A percentile compares a stretch with the other conserved stretches of the same genome.
phyloP scores from a whole-genome alignment of 208 protist species.

The Leishmania tarentolae region DNA sequence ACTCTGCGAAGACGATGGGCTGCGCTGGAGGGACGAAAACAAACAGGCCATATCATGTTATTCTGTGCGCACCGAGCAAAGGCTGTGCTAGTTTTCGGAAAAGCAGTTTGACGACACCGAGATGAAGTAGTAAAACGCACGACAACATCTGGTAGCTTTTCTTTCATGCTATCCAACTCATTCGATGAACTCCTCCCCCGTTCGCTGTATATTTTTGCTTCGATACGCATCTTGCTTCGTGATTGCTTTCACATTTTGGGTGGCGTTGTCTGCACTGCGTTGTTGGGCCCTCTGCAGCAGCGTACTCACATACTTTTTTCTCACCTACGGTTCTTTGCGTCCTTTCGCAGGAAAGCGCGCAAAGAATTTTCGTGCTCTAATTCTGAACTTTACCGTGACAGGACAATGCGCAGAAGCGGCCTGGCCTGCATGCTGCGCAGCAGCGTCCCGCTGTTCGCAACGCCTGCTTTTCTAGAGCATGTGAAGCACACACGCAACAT shows the following conservation, averaged over 20 bases:
- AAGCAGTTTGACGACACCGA: not conserved
- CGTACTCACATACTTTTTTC: not conserved
- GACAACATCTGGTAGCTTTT: not conserved
- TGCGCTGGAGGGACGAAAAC: not conserved
- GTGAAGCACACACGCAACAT: conserved; percentile 93
- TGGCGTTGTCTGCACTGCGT: not conserved
- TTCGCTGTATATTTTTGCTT: not conserved
- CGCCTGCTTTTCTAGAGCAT: conserved; percentile 69
- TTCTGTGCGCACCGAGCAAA: not conserved
- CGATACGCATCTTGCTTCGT: not conserved
- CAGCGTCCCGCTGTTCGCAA: conserved; percentile 49
- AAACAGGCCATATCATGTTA: not conserved
- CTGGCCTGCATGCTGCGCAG: conserved; percentile 38
- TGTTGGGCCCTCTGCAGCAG: not conserved
- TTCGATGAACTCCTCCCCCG: not conserved
- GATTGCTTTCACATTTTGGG: not conserved
- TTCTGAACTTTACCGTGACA: not conserved
- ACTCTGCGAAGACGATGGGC: not conserved
- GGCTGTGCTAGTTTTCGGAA: not conserved
- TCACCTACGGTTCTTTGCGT: not conserved
- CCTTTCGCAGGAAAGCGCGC: not conserved
- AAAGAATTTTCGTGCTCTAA: not conserved
- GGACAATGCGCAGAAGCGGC: conserved; percentile 40
- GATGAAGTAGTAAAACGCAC: not conserved
- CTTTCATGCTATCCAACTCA: not conserved